A percentile compares a stretch with the other conserved stretches of the same genome.
Conservation (phyloP, 768 basidiomycete genomes). For the Tricholoma terreum region DNA sequence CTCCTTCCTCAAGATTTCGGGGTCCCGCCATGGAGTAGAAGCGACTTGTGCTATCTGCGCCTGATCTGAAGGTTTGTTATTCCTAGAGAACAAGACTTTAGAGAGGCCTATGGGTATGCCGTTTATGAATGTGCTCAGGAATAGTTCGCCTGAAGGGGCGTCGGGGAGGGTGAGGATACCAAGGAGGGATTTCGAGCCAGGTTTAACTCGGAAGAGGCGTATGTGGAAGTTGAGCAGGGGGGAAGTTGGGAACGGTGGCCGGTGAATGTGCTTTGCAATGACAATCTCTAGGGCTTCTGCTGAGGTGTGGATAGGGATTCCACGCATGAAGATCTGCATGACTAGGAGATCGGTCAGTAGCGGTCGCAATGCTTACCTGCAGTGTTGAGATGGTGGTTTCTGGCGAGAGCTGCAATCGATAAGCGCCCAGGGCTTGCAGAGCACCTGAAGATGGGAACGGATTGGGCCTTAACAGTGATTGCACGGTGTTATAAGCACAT, state of each 20-base stretch:
- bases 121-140: neutral
- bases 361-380: neutral
- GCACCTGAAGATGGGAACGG: neutral
- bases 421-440: neutral
- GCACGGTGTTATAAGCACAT: neutral
- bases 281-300: neutral
- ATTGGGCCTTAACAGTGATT: neutral
- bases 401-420: neutral
- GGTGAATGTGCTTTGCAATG: slow-evolving; percentile 1
- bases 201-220: neutral
- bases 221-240: slow-evolving; percentile 3
- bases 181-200: neutral
- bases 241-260: slow-evolving; percentile 2
- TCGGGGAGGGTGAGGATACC: neutral
- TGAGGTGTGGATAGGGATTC: neutral
- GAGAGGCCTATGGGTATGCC: neutral
- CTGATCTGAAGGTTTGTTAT: neutral
- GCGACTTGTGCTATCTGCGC: neutral
- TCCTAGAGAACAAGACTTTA: neutral
- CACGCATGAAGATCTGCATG: slow-evolving; percentile 7
- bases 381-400: neutral
- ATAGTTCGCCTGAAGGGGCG: neutral
- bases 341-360: slow-evolving; percentile 1
- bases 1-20: neutral
- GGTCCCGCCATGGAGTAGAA: slow-evolving; percentile 1